Conservation (phyloP, 139 green algal genomes). For the Astrephomene gubernaculifera region DNA sequence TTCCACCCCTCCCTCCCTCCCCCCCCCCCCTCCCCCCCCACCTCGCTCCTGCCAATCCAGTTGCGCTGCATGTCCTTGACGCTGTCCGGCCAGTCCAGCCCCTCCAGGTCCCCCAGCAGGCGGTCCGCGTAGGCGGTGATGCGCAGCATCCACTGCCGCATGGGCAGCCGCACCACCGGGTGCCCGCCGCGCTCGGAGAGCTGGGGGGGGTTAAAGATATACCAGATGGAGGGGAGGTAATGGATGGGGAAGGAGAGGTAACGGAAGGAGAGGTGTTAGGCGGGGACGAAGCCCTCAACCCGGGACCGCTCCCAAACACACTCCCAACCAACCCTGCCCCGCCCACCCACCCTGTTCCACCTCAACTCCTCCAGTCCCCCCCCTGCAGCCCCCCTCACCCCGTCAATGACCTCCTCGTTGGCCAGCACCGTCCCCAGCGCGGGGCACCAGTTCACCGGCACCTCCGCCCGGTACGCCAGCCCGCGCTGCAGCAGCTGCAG, state of each 20-base stretch:
- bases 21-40: conserved; percentile 29
- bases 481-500: conserved; percentile 93
- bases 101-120: conserved; percentile 93
- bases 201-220: background rate
- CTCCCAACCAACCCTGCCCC: too few relatives aligned
- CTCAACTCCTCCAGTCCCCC: background rate
- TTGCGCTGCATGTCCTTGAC: conserved; percentile 99
- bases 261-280: too few relatives aligned
- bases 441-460: conserved; percentile 99
- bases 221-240: too few relatives aligned
- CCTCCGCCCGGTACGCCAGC: conserved; percentile 98
- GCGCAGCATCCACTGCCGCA: conserved; percentile 99
- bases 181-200: conserved; percentile 87
- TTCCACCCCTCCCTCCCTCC: background rate
- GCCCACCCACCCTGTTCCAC: background rate
- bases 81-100: conserved; percentile 93
- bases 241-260: too few relatives aligned
- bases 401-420: conserved; percentile 95
- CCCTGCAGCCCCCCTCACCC: background rate
- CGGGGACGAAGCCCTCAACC: too few relatives aligned
- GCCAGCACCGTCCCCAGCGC: conserved; percentile 95
- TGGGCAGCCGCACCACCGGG: conserved; percentile 95
- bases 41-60: conserved; percentile 97
- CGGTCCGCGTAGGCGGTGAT: conserved; percentile 97
- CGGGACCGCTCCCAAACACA: too few relatives aligned